Evolutionary conservation across 805 yeast species (phyloP).

Genomic region (Saccharomyces eubayanus): DNA sequence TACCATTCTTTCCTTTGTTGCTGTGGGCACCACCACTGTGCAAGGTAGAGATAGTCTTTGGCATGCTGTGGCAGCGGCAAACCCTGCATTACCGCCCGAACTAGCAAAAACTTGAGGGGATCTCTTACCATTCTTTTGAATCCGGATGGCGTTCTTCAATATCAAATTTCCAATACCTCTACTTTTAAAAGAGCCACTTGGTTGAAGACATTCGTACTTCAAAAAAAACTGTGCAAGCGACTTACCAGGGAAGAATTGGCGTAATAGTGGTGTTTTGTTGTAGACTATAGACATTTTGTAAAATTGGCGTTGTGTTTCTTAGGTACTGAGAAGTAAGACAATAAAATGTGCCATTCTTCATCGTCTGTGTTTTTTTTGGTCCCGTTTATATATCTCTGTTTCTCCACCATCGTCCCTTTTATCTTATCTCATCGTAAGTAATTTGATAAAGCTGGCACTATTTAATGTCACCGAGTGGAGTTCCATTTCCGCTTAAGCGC

Average conservation of each 20-base stretch:
- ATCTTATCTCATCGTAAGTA: background rate
- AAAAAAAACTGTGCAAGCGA: constrained; percentile 32
- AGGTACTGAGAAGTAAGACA: background rate
- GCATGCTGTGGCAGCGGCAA: constrained; percentile 46
- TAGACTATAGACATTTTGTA: constrained; percentile 14
- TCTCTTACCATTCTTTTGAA: constrained; percentile 23
- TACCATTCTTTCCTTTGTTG: constrained; percentile 40
- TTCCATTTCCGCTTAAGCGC: background rate
- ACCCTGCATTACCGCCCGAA: constrained; percentile 41
- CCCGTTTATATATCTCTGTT: background rate
- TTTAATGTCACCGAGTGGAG: background rate
- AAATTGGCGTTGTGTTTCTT: background rate
- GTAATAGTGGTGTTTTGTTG: constrained; percentile 19
- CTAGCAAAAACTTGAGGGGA: constrained; percentile 40
- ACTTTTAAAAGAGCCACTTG: constrained; percentile 50
- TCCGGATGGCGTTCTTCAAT: constrained; percentile 25
- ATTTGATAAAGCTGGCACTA: background rate
- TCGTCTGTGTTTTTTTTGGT: background rate
- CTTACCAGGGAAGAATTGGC: constrained; percentile 11
- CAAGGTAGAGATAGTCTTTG: constrained; percentile 31
- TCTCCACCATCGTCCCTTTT: background rate
- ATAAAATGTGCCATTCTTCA: background rate
- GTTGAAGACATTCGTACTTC: constrained; percentile 46
- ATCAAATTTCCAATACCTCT: constrained; percentile 47
- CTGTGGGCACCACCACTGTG: constrained; percentile 54